phyloP scores from a whole-genome alignment of 83 land plant genomes.

The Thuja plicata region DNA sequence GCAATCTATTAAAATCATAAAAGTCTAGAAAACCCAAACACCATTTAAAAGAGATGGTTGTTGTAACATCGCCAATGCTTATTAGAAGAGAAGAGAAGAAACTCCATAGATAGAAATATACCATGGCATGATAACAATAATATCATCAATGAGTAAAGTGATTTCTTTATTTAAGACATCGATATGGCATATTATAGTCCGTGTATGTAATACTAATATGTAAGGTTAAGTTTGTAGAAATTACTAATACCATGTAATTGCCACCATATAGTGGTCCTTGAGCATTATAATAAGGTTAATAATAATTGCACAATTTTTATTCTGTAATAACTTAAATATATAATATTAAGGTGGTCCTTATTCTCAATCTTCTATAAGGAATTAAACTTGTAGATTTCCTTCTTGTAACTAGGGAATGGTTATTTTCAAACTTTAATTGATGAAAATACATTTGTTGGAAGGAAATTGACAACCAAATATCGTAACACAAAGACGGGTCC shows the following conservation, averaged over 20 bases:
- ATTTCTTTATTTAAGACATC: background rate
- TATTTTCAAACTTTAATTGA: background rate
- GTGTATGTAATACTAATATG: too few species aligned
- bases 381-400: background rate
- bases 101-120: too few species aligned
- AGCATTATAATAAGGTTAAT: background rate
- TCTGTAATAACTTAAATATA: too few species aligned
- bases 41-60: background rate
- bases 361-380: too few species aligned
- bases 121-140: background rate
- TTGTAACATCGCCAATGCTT: background rate
- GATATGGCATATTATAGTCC: background rate
- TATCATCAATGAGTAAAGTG: background rate
- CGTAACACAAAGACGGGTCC: background rate
- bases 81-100: background rate
- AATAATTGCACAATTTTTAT: too few species aligned
- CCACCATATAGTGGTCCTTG: background rate
- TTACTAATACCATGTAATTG: too few species aligned
- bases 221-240: too few species aligned
- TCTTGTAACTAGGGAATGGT: background rate
- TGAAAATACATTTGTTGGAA: background rate
- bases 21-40: too few species aligned
- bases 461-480: background rate
- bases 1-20: background rate
- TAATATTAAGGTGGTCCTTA: too few species aligned